These are phyloP conservation scores for Bipolaris oryzae DNA, from an alignment of 2,329 filamentous ascomycete species.

Conservation along the genomic window DNA sequence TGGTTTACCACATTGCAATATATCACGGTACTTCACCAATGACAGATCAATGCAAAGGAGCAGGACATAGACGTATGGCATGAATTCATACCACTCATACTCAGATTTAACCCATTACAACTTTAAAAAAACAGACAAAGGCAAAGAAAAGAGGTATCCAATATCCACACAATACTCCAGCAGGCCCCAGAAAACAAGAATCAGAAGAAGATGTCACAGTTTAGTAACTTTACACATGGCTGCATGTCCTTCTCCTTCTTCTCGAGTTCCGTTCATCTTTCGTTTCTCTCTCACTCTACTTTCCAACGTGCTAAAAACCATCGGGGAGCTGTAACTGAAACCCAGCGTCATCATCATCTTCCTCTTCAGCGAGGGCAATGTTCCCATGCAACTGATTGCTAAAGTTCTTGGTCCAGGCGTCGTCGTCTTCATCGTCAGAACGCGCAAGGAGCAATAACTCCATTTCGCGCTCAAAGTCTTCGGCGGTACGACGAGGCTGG, in stretches of 20 bases:
- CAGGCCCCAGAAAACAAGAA: background rate
- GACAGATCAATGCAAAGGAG: background rate
- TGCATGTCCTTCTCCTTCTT: background rate
- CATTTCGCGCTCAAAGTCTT: constrained; percentile 45
- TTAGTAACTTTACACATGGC: background rate
- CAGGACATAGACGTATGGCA: background rate
- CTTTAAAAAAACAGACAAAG: background rate
- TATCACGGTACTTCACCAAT: too few species aligned
- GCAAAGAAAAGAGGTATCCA: constrained; percentile 17
- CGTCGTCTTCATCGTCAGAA: constrained; percentile 38
- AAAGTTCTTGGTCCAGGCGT: constrained; percentile 43
- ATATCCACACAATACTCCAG: constrained; percentile 5
- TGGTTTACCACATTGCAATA: too few species aligned
- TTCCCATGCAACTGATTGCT: constrained; percentile 29
- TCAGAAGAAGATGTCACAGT: background rate
- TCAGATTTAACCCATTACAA: background rate
- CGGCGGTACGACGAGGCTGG: constrained; percentile 34
- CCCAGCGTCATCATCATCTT: constrained; percentile 30
- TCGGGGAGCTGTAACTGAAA: constrained; percentile 44
- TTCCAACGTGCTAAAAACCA: constrained; percentile 26
- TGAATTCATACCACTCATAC: background rate
- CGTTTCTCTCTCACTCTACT: background rate
- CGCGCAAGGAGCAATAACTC: constrained; percentile 35
- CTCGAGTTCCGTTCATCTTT: too few species aligned
- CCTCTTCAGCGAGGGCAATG: constrained; percentile 38